phyloP scores from a whole-genome alignment of 306 rosid genomes.

The Prunus padus region DNA sequence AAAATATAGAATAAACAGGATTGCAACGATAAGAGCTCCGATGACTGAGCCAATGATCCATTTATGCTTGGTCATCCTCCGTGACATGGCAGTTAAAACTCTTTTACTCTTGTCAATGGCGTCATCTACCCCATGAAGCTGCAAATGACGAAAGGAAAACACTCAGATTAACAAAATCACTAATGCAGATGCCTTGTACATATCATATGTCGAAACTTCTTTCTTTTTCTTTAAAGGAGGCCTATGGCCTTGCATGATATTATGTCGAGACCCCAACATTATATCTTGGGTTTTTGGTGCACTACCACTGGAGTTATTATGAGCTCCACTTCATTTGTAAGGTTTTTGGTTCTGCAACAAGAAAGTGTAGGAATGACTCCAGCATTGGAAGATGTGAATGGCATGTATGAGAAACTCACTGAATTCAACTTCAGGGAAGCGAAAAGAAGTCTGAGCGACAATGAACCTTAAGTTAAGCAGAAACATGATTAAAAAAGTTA shows the following conservation, averaged over 20 bases:
- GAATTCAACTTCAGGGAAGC: background rate
- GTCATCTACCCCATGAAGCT: slow-evolving; percentile 81
- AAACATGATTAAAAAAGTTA: slow-evolving; percentile 14
- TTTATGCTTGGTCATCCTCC: slow-evolving; percentile 76
- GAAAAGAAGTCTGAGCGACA: background rate
- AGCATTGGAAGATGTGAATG: background rate
- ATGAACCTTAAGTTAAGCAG: slow-evolving; percentile 8
- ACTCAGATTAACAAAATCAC: slow-evolving; percentile 12
- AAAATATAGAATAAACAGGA: slow-evolving; percentile 51
- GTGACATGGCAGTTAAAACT: slow-evolving; percentile 67
- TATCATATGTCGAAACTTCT: background rate
- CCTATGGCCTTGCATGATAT: background rate
- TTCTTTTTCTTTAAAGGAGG: background rate
- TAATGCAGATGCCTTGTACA: slow-evolving; percentile 15
- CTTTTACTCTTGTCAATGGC: slow-evolving; percentile 90
- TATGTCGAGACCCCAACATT: background rate
- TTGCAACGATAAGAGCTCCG: slow-evolving; percentile 72
- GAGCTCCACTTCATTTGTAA: background rate
- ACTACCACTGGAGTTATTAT: background rate
- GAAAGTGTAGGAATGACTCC: background rate
- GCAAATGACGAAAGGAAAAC: slow-evolving; percentile 18
- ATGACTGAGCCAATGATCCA: slow-evolving; percentile 67
- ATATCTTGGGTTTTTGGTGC: background rate
- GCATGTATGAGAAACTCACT: background rate
- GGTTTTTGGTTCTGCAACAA: slow-evolving; percentile 4